Evolutionary conservation across 306 rosid genomes (phyloP).

Genomic region (Morella rubra): DNA sequence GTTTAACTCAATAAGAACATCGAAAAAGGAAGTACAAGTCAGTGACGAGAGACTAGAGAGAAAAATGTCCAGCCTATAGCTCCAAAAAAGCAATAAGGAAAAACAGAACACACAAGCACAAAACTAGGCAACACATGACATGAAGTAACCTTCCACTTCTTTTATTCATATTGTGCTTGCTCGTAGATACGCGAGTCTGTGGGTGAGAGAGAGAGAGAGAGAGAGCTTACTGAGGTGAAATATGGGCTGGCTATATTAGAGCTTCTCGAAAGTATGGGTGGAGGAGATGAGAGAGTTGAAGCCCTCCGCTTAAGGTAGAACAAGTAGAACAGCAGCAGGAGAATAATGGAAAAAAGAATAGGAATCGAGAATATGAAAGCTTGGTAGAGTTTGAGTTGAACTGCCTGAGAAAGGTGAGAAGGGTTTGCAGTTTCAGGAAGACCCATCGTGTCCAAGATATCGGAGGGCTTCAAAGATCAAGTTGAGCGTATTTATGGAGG

Average conservation of each 20-base stretch:
- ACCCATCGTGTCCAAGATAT: slow-evolving; percentile 41
- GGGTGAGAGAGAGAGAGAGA: slow-evolving; percentile 6
- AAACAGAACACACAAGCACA: not conserved
- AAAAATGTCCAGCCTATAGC: not conserved
- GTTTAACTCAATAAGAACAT: not conserved
- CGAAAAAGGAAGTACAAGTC: not conserved
- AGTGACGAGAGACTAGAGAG: not conserved
- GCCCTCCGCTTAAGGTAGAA: slow-evolving; percentile 89
- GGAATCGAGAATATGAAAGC: slow-evolving; percentile 95
- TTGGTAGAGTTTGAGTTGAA: slow-evolving; percentile 82
- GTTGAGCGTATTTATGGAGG: slow-evolving; percentile 3
- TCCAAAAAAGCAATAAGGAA: not conserved
- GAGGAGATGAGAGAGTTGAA: slow-evolving; percentile 51
- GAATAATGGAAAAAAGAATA: slow-evolving; percentile 75
- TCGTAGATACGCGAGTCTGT: not conserved
- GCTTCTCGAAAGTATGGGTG: slow-evolving; percentile 40
- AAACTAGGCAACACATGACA: not conserved
- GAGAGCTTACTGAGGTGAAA: slow-evolving; percentile 46
- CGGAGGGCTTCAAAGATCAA: not conserved
- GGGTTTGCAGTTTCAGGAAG: slow-evolving; percentile 51
- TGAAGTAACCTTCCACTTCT: not conserved
- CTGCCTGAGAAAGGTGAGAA: slow-evolving; percentile 65
- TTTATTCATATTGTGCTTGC: slow-evolving; percentile 12
- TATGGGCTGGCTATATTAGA: slow-evolving; percentile 34
- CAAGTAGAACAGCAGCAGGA: slow-evolving; percentile 71